Percentiles rank a stretch among this genome's conserved stretches.
phyloP scores from a whole-genome alignment of 371 early-diverging fungal genomes.

The Apophysomyces elegans region DNA sequence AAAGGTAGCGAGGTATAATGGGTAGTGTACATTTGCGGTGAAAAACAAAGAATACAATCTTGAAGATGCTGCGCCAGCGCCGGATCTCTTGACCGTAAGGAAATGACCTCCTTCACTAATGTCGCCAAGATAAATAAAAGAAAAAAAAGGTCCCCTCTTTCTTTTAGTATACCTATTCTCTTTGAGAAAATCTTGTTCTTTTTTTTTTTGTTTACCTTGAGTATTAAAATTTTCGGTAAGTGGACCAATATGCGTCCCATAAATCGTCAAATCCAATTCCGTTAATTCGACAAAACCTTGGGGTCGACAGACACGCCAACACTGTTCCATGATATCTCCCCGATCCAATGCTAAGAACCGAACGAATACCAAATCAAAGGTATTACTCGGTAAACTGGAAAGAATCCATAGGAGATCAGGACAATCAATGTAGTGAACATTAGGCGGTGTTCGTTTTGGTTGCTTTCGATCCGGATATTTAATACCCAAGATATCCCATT shows the following conservation, averaged over 20 bases:
- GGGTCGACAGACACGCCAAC: slow-evolving; percentile 2
- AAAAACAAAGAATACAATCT: slow-evolving; percentile 5
- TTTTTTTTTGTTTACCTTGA: background rate
- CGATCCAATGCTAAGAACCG: background rate
- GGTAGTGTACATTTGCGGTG: background rate
- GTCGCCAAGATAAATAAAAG: background rate
- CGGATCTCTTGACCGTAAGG: slow-evolving; percentile 1
- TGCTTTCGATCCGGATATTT: slow-evolving; percentile 15
- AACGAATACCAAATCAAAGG: background rate
- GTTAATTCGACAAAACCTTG: slow-evolving; percentile 5
- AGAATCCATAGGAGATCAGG: background rate
- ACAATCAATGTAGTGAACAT: background rate
- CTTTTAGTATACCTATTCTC: no score
- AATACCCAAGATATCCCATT: slow-evolving; percentile 22
- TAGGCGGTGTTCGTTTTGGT: slow-evolving; percentile 10
- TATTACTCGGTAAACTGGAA: background rate
- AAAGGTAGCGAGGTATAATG: slow-evolving; percentile 6
- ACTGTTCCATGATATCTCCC: background rate
- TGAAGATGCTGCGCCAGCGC: slow-evolving; percentile 11
- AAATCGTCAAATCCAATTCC: slow-evolving; percentile 1
- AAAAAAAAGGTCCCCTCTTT: no score
- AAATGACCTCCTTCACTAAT: background rate
- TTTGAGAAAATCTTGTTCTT: no score
- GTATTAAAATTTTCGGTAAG: slow-evolving; percentile 2
- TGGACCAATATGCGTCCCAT: background rate